phyloP scores from a whole-genome alignment of 225 moss, liverwort and hornwort genomes.

The Neckera pumila region DNA sequence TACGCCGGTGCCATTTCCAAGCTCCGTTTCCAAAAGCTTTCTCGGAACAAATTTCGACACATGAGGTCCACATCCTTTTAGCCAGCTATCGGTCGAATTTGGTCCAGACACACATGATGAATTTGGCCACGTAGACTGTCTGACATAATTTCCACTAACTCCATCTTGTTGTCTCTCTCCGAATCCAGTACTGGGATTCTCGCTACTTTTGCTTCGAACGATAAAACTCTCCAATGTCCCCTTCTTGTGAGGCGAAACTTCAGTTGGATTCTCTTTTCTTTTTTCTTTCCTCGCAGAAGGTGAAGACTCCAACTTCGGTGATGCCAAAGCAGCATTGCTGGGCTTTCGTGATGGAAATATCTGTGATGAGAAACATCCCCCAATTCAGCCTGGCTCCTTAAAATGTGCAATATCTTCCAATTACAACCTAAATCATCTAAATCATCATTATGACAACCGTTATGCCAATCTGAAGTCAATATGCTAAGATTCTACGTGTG shows the following conservation, averaged over 20 bases:
- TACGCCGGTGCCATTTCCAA: neutral
- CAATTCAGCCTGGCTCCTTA: neutral
- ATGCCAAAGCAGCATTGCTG: neutral
- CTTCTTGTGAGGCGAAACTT: conserved; percentile 51
- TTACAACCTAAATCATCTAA: neutral
- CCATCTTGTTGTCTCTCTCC: conserved; percentile 13
- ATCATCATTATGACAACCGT: neutral
- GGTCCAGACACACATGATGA: neutral
- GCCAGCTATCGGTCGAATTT: conserved; percentile 34
- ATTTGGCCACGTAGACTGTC: conserved; percentile 18
- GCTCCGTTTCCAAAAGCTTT: conserved; percentile 12
- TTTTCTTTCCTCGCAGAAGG: conserved; percentile 16
- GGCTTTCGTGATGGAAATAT: conserved; percentile 44
- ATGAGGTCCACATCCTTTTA: conserved; percentile 21
- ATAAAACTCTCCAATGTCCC: conserved; percentile 62
- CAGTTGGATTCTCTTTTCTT: conserved; percentile 22
- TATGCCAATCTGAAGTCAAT: neutral
- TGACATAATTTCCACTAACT: neutral
- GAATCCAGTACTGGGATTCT: neutral
- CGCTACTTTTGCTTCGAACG: conserved; percentile 29
- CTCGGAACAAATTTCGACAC: conserved; percentile 17
- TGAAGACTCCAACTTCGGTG: conserved; percentile 5
- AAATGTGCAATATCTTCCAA: neutral
- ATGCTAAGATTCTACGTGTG: neutral
- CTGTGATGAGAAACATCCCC: neutral